Conservation (phyloP, 1,284 basidiomycete species). For the Calocybe gambosa region DNA sequence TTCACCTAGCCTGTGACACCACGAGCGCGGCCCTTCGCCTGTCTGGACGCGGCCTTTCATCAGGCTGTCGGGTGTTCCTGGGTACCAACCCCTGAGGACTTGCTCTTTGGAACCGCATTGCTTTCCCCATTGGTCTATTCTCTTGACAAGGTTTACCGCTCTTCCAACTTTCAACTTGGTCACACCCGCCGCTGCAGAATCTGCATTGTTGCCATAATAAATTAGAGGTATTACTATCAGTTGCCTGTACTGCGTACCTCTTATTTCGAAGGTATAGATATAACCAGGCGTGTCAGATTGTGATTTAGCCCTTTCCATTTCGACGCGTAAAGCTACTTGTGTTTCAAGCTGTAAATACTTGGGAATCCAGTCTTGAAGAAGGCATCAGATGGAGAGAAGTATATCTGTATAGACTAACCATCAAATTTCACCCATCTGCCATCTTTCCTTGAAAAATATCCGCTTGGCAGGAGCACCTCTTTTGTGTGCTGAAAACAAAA, state of each 20-base stretch:
- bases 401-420: constrained; percentile 29
- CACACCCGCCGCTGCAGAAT: constrained; percentile 23
- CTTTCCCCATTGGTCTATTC: constrained; percentile 68
- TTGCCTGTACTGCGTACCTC: constrained; percentile 34
- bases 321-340: constrained; percentile 53
- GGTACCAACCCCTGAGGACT: constrained; percentile 35
- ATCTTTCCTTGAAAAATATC: constrained; percentile 50
- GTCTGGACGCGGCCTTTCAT: constrained; percentile 41
- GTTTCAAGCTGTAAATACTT: constrained; percentile 57
- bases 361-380: constrained; percentile 58
- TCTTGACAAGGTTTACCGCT: constrained; percentile 44
- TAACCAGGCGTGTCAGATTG: constrained; percentile 58
- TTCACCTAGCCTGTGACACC: constrained; percentile 39
- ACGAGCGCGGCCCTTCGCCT: constrained; percentile 37
- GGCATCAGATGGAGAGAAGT: constrained; percentile 2
- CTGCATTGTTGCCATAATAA: constrained; percentile 14
- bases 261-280: constrained; percentile 74
- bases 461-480: constrained; percentile 43
- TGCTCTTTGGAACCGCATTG: constrained; percentile 49
- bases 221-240: background rate
- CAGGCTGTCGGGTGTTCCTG: constrained; percentile 28
- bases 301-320: constrained; percentile 66
- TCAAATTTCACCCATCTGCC: constrained; percentile 52
- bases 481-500: constrained; percentile 69
- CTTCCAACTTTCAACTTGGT: constrained; percentile 48